Conservation (phyloP, 495 filamentous ascomycete genomes). For the Melanomma pulvis-pyrius region DNA sequence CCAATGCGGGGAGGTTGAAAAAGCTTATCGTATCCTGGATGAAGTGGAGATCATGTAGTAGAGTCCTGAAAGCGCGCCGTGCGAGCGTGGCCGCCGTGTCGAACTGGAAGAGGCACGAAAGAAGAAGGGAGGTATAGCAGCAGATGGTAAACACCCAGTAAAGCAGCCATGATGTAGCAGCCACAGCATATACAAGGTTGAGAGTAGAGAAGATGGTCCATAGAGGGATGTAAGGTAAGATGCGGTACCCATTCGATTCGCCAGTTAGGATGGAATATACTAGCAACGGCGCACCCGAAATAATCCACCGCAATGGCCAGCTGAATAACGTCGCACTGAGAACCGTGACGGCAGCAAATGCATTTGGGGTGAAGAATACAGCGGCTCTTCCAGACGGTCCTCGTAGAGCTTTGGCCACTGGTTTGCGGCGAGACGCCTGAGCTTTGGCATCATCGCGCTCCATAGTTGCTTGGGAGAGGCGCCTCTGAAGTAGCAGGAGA, state of each 20-base stretch:
- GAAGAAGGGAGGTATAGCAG: constrained; percentile 40
- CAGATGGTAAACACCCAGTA: constrained; percentile 41
- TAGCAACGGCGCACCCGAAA: constrained; percentile 44
- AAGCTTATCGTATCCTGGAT: constrained; percentile 48
- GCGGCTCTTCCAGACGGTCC: neutral
- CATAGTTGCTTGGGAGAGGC: neutral
- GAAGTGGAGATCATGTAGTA: constrained; percentile 45
- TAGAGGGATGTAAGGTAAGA: constrained; percentile 43
- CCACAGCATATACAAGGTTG: constrained; percentile 45
- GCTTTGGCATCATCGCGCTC: neutral
- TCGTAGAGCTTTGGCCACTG: neutral
- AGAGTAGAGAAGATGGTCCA: constrained; percentile 46
- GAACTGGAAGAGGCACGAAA: constrained; percentile 46
- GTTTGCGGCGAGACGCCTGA: neutral
- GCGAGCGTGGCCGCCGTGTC: constrained; percentile 31
- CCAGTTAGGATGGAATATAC: constrained; percentile 43
- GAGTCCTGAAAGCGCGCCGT: constrained; percentile 32
- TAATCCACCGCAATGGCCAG: constrained; percentile 41
- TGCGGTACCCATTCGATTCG: constrained; percentile 35
- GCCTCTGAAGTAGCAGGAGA: neutral
- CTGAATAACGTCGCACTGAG: neutral
- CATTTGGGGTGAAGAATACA: constrained; percentile 2
- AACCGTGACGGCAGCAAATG: constrained; percentile 12
- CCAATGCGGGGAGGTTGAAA: constrained; percentile 48
- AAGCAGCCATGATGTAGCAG: constrained; percentile 48